Evolutionary conservation across 352 stramenopile species (phyloP), one percentile per base, ranked within the genome.

Genomic region (Hyaloperonospora arabidopsidis): DNA sequence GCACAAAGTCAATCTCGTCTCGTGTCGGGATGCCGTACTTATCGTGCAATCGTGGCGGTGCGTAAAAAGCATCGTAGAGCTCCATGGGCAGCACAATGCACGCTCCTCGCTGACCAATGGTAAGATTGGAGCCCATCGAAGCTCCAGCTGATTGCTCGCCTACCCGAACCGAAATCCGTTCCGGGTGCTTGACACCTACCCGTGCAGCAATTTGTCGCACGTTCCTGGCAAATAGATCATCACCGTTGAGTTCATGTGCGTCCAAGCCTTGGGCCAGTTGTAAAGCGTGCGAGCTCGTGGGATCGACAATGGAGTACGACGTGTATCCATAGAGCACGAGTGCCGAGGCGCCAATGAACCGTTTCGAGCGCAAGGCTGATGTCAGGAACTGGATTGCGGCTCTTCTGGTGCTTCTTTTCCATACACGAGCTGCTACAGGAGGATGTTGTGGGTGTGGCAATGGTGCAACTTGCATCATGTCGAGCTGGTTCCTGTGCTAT

Each of bases 1-100:
- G 59, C 13, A 91, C 79, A 50, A 93, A 93, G 54, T 93, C 71
- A 44, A 89, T 80, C 59, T 93, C 83, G 46, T 90, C 76, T 21
- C 68, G 69, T 45, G 67, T 70, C 15, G 83, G 79, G 40, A 86
- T 79, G 52, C 76, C 67, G 54, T 82, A 81, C 45, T 72, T 63
- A 15, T 62, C 51, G 25, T 76, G 70, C 40, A 80, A 35, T 36
- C 76, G 73, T 0, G 49, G 28, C 0, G 72, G 74, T 1, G 77
- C 74, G 58, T 87, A 75, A 65, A 87, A 93, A 5, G 79, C 82
- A 14, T 88, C 73, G 59, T 93, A 93, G n/a, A 93, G 62, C 38
- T 88, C 74, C 29, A 82, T 64, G 5, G 82, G 79, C n/a, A 93
- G 59, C 25, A 89, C 70, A 28, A 93, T 71, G 49, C 74, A 88